Base-by-base conservation (phyloP, 192 early-diverging fungal species). In the Funneliformis mosseae region DNA sequence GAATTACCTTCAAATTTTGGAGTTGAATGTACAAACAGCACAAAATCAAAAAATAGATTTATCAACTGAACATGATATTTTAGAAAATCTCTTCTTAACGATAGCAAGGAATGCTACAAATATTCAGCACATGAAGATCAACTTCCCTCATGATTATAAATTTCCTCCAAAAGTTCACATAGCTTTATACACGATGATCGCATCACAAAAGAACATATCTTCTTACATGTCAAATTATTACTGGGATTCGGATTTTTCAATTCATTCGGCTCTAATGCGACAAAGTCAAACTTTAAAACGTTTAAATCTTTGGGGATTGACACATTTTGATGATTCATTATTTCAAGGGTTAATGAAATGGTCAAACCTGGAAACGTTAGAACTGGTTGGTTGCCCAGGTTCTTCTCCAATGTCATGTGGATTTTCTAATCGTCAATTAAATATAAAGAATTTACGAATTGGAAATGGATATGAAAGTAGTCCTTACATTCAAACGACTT, bases 161-260 rank as follows among this genome's bases (percentile, higher is more conserved):
- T 70, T 70, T 1, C 68, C 68, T 10, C 2, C 41, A 42, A 21
- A 70, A 43, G 68, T 70, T 70, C 68, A 70, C 21, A 42, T 21
- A 0, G 39, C 38, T 39, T 39, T 70, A 41, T 70, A 70, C 10
- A 43, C 1, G 23, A n/a, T 70, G 38, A 70, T 70, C 23, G 25
- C 18, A 33, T 70, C 68, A 23, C 68, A 70, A 70, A 70, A 39
- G 23, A 41, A 33, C 21, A 16, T 70, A 10, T 8, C 6, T 21
- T 70, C 68, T 41, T 70, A 41, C 42, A 70, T 70, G 41, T 70
- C 68, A 16, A 43, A 70, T 70, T 70, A 70, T 70, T n/a, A 42
- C n/a, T 70, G 68, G 68, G 39, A 70, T 70, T 41, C 68, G n/a
- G n/a, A 39, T 8, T 39, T n/a, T 70, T 70, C 68, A n/a, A 18